Evolutionary conservation across 352 stramenopile species (phyloP).

Genomic region (Phytophthora vignae): DNA sequence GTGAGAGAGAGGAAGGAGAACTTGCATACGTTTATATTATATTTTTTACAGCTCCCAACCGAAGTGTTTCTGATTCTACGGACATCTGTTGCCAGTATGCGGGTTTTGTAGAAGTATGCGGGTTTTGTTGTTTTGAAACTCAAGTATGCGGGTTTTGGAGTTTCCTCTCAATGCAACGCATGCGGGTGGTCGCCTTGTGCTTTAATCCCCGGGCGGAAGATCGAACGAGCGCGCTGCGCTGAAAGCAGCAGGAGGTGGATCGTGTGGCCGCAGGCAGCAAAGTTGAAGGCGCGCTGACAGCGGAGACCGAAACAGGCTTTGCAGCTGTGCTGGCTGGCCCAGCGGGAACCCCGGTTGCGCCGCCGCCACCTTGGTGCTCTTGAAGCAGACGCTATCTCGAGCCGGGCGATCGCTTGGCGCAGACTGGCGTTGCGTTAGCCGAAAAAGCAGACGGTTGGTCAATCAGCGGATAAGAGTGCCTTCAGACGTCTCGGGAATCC

Average conservation of each 20-base stretch:
- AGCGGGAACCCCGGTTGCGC: conserved; percentile 6
- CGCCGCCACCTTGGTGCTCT: conserved; percentile 12
- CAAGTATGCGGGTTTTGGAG: too few relatives aligned
- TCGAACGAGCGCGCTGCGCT: conserved; percentile 3
- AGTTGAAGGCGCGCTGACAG: conserved; percentile 8
- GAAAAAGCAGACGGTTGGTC: conserved; percentile 21
- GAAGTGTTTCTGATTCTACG: too few relatives aligned
- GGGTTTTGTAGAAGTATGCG: too few relatives aligned
- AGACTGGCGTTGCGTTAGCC: conserved; percentile 3
- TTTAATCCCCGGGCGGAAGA: conserved; percentile 13
- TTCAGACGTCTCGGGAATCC: neutral
- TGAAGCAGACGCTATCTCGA: conserved; percentile 26
- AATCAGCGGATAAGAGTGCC: conserved; percentile 23
- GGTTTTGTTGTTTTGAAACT: too few relatives aligned
- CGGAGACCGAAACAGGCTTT: conserved; percentile 25
- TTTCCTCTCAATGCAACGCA: conserved; percentile 15
- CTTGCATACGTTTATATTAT: too few relatives aligned
- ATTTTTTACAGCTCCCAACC: too few relatives aligned
- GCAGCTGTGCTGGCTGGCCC: neutral
- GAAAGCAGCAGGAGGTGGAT: conserved; percentile 28
- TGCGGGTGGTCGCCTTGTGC: neutral
- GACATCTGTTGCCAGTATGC: too few relatives aligned
- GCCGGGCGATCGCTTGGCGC: conserved; percentile 19
- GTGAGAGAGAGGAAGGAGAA: too few relatives aligned
- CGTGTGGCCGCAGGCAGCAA: conserved; percentile 15